Evolutionary conservation across 2,329 filamentous ascomycete species (phyloP).

Genomic region (Plectosphaerella plurivora): DNA sequence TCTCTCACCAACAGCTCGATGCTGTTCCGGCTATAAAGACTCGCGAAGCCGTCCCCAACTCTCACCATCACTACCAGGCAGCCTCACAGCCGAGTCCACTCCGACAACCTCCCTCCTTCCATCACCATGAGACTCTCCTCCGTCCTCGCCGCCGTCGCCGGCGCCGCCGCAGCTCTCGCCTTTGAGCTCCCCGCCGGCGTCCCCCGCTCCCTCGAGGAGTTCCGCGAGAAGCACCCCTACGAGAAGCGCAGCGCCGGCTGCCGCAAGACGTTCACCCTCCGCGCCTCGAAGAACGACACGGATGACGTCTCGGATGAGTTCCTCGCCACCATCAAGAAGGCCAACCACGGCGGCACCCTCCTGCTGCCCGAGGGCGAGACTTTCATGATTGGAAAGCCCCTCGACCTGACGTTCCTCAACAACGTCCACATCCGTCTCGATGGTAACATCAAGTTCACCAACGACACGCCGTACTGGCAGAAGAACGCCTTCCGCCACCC

Average conservation of each 20-base stretch:
- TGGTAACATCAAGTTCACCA: conserved; percentile 55
- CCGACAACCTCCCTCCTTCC: neutral
- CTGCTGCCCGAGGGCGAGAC: conserved; percentile 47
- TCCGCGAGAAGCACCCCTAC: conserved; percentile 32
- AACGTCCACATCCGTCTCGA: conserved; percentile 55
- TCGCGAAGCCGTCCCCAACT: neutral
- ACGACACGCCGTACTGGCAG: conserved; percentile 65
- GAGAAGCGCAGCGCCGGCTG: conserved; percentile 12
- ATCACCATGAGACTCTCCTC: conserved; percentile 14
- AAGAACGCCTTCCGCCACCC: conserved; percentile 55
- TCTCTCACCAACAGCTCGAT: no score
- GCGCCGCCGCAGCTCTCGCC: conserved; percentile 16
- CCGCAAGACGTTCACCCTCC: conserved; percentile 39
- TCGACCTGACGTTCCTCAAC: conserved; percentile 54
- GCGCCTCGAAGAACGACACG: conserved; percentile 44
- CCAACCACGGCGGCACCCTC: conserved; percentile 55
- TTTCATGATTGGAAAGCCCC: conserved; percentile 54
- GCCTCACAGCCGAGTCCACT: neutral
- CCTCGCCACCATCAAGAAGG: conserved; percentile 45
- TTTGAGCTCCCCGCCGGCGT: conserved; percentile 23
- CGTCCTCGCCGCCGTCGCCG: conserved; percentile 13
- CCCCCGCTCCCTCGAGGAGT: conserved; percentile 29
- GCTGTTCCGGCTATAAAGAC: neutral
- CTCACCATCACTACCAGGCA: neutral
- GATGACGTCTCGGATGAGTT: conserved; percentile 56